Conservation (phyloP, 2,329 filamentous ascomycete genomes). For the Fusarium duplospermum region DNA sequence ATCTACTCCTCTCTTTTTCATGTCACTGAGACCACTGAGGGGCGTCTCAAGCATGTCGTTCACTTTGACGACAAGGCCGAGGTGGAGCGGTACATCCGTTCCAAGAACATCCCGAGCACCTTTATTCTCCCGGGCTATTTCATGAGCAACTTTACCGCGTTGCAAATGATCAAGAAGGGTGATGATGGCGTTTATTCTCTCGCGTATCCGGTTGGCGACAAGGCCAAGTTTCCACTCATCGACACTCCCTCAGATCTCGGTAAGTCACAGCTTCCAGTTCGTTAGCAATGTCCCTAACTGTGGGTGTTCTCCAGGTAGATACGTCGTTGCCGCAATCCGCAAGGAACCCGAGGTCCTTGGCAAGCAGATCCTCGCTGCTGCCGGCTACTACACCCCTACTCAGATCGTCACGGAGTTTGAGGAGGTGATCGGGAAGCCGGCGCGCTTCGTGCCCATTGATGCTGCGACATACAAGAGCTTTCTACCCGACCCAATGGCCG, state of each 20-base stretch:
- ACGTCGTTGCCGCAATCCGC: neutral
- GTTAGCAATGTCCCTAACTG: neutral
- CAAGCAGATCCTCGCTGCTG: neutral
- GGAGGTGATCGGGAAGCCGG: neutral
- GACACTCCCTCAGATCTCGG: neutral
- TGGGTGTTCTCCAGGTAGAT: neutral
- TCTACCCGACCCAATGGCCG: neutral
- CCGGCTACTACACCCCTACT: neutral
- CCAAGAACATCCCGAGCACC: neutral
- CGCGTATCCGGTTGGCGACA: neutral
- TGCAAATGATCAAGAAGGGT: neutral
- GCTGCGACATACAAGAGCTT: neutral
- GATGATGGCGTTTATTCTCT: neutral
- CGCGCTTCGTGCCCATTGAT: neutral
- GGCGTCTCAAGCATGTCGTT: neutral
- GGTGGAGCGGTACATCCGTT: neutral
- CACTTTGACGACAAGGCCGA: neutral
- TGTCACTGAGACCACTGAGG: neutral
- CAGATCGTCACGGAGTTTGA: neutral
- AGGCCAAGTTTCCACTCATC: neutral
- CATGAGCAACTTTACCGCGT: neutral
- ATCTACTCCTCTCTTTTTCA: neutral
- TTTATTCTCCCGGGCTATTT: neutral
- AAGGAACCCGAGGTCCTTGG: neutral
- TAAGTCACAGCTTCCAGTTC: neutral